Evolutionary conservation across 2,329 filamentous ascomycete genomes (phyloP).

Genomic region (Zasmidium angulare): DNA sequence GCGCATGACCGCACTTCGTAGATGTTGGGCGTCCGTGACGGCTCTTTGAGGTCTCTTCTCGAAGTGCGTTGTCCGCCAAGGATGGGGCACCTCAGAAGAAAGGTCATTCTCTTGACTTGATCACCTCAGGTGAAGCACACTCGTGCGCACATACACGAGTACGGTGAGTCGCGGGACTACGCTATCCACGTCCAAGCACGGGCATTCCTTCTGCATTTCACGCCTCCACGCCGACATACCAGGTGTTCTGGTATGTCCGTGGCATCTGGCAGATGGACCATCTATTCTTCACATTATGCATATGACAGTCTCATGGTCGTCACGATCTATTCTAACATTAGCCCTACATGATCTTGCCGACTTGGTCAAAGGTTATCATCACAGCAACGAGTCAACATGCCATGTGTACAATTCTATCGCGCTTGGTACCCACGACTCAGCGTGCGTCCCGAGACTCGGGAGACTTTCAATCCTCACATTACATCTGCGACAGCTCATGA

Average conservation of each 20-base stretch:
- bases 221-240: background rate
- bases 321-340: background rate
- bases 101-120: no score
- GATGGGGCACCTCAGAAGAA: no score
- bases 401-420: no score
- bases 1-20: background rate
- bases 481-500: background rate
- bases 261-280: background rate
- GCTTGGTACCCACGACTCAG: background rate
- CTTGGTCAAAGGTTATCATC: background rate
- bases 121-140: no score
- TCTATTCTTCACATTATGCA: background rate
- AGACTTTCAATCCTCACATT: background rate
- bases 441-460: background rate
- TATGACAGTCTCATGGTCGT: background rate
- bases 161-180: no score
- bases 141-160: no score
- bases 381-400: background rate
- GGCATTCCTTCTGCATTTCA: no score
- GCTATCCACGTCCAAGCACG: no score
- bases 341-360: background rate
- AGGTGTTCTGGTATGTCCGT: background rate
- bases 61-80: no score
- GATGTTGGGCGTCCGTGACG: no score
- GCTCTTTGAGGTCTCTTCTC: no score